These are phyloP conservation scores for Xylaria nigripes DNA, from an alignment of 495 filamentous ascomycete genomes.

Conservation along the genomic window DNA sequence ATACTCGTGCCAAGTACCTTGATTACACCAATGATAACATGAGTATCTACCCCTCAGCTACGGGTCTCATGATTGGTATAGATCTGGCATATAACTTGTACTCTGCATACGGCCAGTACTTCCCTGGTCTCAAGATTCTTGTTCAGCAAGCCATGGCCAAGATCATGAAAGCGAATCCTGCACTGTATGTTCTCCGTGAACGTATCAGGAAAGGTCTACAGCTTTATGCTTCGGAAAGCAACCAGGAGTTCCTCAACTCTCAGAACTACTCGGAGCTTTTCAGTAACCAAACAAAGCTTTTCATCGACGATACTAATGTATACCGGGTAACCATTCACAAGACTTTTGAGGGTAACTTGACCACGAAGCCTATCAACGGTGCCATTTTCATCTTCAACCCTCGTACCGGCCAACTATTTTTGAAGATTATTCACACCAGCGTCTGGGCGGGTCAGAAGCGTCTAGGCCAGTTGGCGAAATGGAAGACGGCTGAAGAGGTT, in stretches of 20 bases:
- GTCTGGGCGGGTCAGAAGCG: slow-evolving; percentile 99
- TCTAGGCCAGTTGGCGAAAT: slow-evolving; percentile 96
- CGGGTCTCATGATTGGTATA: slow-evolving; percentile 96
- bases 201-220: slow-evolving; percentile 98
- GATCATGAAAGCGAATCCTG: slow-evolving; percentile 99
- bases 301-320: slow-evolving; percentile 99
- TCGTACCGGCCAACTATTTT: slow-evolving; percentile 90
- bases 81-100: slow-evolving; percentile 98
- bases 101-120: slow-evolving; percentile 97
- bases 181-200: slow-evolving; percentile 90
- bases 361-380: slow-evolving; percentile 98
- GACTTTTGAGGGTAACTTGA: slow-evolving; percentile 98
- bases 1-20: slow-evolving; percentile 95
- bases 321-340: slow-evolving; percentile 99
- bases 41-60: slow-evolving; percentile 98
- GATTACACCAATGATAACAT: slow-evolving; percentile 99
- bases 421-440: slow-evolving; percentile 99
- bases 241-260: slow-evolving; percentile 98
- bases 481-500: slow-evolving; percentile 99
- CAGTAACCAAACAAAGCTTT: slow-evolving; percentile 97
- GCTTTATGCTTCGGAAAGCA: slow-evolving; percentile 96
- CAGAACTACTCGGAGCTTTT: slow-evolving; percentile 99
- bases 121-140: slow-evolving; percentile 94
- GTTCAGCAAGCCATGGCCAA: slow-evolving; percentile 98
- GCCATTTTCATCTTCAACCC: slow-evolving; percentile 99